phyloP scores from a whole-genome alignment of 2,329 filamentous ascomycete genomes.

The Botryotinia calthae region DNA sequence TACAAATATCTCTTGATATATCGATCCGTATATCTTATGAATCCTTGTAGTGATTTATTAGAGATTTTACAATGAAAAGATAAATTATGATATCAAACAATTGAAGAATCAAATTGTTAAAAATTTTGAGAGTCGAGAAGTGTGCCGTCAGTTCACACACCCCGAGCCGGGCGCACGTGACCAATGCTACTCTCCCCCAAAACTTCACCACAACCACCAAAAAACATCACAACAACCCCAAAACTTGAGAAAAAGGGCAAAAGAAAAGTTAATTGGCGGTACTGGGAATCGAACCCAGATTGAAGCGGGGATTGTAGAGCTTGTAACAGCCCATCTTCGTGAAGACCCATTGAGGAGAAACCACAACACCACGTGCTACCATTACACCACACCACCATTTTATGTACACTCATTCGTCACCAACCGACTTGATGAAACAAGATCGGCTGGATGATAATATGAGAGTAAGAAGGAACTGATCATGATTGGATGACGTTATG shows the following conservation, averaged over 20 bases:
- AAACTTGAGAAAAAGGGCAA: not conserved
- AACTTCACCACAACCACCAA: not conserved
- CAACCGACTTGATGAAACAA: slow-evolving; percentile 4
- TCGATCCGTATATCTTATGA: too few species aligned
- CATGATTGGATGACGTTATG: fast-evolving
- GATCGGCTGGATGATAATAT: not conserved
- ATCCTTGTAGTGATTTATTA: too few species aligned
- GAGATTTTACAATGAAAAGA: too few species aligned
- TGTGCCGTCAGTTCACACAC: too few species aligned
- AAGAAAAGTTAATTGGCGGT: not conserved
- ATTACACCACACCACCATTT: slow-evolving; percentile 22
- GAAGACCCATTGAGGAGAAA: slow-evolving; percentile 13
- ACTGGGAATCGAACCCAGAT: slow-evolving; percentile 22
- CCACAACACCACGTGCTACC: slow-evolving; percentile 22
- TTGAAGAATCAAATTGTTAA: too few species aligned
- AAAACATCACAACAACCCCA: not conserved
- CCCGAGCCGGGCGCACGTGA: not conserved
- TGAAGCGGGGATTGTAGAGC: slow-evolving; percentile 4
- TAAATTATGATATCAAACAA: too few species aligned
- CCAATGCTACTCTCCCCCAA: fast-evolving
- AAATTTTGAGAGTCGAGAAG: too few species aligned
- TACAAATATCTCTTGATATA: too few species aligned
- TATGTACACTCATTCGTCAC: not conserved
- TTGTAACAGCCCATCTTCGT: not conserved
- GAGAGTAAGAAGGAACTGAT: not conserved